phyloP scores from a whole-genome alignment of 108 stramenopile genomes.

The Epithemia pelagica region DNA sequence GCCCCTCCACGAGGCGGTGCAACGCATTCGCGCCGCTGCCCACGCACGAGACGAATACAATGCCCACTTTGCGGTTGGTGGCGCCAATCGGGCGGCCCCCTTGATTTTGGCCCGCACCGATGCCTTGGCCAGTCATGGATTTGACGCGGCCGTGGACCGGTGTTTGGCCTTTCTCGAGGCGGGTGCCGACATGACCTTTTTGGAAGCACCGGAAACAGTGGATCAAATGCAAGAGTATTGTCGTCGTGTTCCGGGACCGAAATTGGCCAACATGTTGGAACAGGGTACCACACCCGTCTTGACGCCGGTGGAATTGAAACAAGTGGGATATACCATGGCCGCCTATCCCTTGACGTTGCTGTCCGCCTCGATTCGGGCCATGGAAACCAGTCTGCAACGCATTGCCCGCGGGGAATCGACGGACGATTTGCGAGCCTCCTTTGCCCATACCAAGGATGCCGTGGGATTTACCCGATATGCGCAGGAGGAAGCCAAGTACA shows the following conservation, averaged over 20 bases:
- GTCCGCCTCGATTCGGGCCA: conserved; percentile 89
- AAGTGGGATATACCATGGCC: conserved; percentile 94
- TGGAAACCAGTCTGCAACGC: conserved; percentile 69
- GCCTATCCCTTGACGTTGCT: conserved; percentile 94
- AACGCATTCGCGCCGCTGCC: conserved; percentile 86
- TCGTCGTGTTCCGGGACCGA: conserved; percentile 79
- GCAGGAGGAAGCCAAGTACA: conserved; percentile 65
- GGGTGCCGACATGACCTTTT: conserved; percentile 91
- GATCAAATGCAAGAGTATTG: conserved; percentile 92
- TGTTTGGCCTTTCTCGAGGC: conserved; percentile 88
- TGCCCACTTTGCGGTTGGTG: conserved; percentile 56
- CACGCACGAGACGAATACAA: conserved; percentile 89
- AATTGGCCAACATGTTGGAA: conserved; percentile 95
- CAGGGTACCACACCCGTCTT: conserved; percentile 88
- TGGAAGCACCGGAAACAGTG: conserved; percentile 82
- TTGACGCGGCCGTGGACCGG: conserved; percentile 89
- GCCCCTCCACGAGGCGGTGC: conserved; percentile 78
- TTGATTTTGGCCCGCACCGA: conserved; percentile 91
- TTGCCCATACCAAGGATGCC: conserved; percentile 79
- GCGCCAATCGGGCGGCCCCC: conserved; percentile 35
- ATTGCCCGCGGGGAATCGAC: conserved; percentile 76
- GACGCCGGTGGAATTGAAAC: conserved; percentile 72
- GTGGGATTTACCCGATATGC: conserved; percentile 81
- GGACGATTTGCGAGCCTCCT: conserved; percentile 78
- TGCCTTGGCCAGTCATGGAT: conserved; percentile 80